Base-by-base conservation (phyloP, 768 basidiomycete species). In the Trametes cinnabarina region DNA sequence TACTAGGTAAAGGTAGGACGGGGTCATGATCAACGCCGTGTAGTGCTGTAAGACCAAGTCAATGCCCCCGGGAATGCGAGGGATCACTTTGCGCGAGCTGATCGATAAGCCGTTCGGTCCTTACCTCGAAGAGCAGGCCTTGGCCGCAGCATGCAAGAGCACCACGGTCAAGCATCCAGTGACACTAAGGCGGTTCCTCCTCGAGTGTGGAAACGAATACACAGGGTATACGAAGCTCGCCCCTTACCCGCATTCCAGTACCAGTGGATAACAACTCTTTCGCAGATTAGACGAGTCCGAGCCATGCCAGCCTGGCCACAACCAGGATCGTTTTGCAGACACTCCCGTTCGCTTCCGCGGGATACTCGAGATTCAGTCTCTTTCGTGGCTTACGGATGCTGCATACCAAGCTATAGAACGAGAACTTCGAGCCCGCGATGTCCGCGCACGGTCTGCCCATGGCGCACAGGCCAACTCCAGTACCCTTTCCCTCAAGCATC, bases 301-400 rank as follows among this genome's bases (percentile, higher is more conserved):
- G 39, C 7, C 11, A 0, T 40, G 40, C 9, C 64, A 63, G 53
- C 58, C 55, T 4, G 61, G 55, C 19, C 57, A 50, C 48, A 53
- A 51, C 20, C 22, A 20, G 11, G 32, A 25, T 19, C 60, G 15
- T 28, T 60, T 34, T 42, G 4, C 6, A 25, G 19, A 60, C 30
- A n/a, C 32, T 28, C 37, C 57, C 6, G 76, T 84, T 19, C 71
- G 76, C 11, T 83, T 86, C 58, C 79, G 77, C 30, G 86, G 85
- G 0, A 63, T 78, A 5, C 71, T 87, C 0, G 73, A 74, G 37
- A 76, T 88, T 57, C 63, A 72, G 2, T 55, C 70, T 2, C 72
- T 81, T 0, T 61, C 69, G 1, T 85, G 83, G 78, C 77, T 88
- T 20, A 80, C 84, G 0, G 70, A 73, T 0, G 65, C 64, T 41